Evolutionary conservation across 768 basidiomycete genomes (phyloP), one percentile per base, ranked within the genome.

Genomic region (Podaxis sp.): DNA sequence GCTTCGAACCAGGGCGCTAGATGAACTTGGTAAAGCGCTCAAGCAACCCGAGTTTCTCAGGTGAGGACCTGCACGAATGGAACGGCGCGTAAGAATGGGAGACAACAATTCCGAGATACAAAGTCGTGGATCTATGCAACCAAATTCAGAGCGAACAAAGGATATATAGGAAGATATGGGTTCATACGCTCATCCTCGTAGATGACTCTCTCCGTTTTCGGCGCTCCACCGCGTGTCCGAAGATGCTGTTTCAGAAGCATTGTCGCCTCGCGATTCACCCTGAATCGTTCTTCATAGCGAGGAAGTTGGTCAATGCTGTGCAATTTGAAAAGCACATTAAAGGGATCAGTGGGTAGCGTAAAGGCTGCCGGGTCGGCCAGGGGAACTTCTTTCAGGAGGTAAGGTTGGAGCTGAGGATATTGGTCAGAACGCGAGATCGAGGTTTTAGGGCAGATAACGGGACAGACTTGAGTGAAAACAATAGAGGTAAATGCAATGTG

Each of bases 31-130:
- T 3, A 57, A 14, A 21, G 56, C 53, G 32, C 23, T 14, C 4
- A 42, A 61, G 14, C 56, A 50, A 14, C 63, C 64, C 58, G 63
- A 25, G 38, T 57, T 50, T 36, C 65, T 65, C n/a, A 82, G 79
- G 5, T 77, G 63, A 37, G 67, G 70, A 1, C 81, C 83, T 7
- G 83, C 85, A n/a, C 71, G 76, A 38, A 70, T 72, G 2, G 86
- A 78, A 14, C 74, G 73, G 37, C 73, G 72, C 47, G 84, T 81
- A 18, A 84, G 63, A 11, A 82, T 65, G 10, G 82, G 79, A 9
- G 76, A 73, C 61, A 82, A 67, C 4, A 75, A 79, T 57, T 77
- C 74, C 11, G 27, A 25, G 11, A 58, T 55, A 21, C 25, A 44
- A 56, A 52, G 35, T 36, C 44, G 28, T 35, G 62, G 56, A 61